Percentiles rank a stretch among this genome's conserved stretches.
phyloP scores from a whole-genome alignment of 1,284 basidiomycete genomes.

The Rhodotorula sp. region DNA sequence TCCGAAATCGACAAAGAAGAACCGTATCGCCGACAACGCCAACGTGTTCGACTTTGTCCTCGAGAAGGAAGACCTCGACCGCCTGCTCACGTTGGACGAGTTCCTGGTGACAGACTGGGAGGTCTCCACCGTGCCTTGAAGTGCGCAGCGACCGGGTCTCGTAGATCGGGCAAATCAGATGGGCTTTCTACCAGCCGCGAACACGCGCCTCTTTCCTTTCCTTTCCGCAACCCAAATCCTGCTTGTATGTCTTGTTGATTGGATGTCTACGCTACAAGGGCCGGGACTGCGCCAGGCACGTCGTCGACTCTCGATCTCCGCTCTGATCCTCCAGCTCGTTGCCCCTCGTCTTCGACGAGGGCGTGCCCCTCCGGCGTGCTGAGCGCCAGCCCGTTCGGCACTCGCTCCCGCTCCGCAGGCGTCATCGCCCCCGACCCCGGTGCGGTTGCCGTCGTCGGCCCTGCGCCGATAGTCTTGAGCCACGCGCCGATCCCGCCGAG shows the following conservation, averaged over 20 bases:
- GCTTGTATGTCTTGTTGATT: neutral
- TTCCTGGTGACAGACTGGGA: constrained; percentile 36
- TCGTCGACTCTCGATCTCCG: neutral
- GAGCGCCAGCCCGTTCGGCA: neutral
- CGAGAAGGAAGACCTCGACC: constrained; percentile 59
- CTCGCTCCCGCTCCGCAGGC: neutral
- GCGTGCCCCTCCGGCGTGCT: neutral
- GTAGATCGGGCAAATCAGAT: too few relatives aligned
- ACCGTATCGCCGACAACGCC: constrained; percentile 66
- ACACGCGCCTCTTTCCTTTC: too few relatives aligned
- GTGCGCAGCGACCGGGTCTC: too few relatives aligned
- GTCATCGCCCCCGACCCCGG: too few relatives aligned
- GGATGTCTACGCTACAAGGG: too few relatives aligned
- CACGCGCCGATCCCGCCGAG: constrained; percentile 92
- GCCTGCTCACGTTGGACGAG: constrained; percentile 31
- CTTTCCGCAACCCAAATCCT: too few relatives aligned
- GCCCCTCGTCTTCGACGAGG: neutral
- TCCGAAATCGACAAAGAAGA: constrained; percentile 68
- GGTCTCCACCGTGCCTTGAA: constrained; percentile 33
- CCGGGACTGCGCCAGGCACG: neutral
- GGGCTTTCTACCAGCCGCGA: neutral
- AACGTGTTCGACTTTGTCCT: constrained; percentile 70
- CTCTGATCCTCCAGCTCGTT: neutral
- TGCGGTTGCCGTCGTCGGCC: neutral
- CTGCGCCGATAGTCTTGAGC: constrained; percentile 76